Evolutionary conservation across 2,329 filamentous ascomycete species (phyloP).

Genomic region (Fusarium xyrophilum): DNA sequence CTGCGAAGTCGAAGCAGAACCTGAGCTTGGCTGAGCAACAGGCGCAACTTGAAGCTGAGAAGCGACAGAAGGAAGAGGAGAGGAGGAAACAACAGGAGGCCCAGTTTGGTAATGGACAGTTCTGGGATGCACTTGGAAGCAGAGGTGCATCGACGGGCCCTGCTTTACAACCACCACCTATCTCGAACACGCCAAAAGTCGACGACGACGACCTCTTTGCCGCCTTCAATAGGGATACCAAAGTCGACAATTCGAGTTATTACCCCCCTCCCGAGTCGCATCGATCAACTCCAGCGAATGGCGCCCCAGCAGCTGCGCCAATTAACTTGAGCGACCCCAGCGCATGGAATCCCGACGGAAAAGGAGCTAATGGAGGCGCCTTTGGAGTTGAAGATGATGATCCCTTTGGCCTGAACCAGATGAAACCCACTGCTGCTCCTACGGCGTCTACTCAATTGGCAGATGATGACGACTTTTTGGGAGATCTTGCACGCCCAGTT

Average conservation of each 20-base stretch:
- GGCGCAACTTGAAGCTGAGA: constrained; percentile 69
- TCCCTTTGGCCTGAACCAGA: constrained; percentile 79
- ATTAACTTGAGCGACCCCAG: constrained; percentile 62
- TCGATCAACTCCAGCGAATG: constrained; percentile 55
- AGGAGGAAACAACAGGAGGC: constrained; percentile 73
- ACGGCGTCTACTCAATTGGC: constrained; percentile 39
- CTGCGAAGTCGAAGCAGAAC: constrained; percentile 68
- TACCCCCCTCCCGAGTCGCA: constrained; percentile 58
- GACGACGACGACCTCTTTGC: constrained; percentile 72
- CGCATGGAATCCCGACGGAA: constrained; percentile 55
- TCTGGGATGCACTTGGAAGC: constrained; percentile 76
- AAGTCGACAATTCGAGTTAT: constrained; percentile 71
- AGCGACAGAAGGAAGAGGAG: constrained; percentile 75
- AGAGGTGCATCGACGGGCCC: constrained; percentile 53
- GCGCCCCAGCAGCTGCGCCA: constrained; percentile 39
- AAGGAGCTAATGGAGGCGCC: constrained; percentile 43
- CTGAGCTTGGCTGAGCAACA: constrained; percentile 81
- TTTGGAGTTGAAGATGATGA: constrained; percentile 78
- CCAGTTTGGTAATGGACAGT: constrained; percentile 78
- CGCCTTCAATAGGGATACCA: constrained; percentile 70
- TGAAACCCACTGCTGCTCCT: constrained; percentile 55
- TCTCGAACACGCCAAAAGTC: constrained; percentile 26
- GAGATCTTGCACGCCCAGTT: constrained; percentile 69
- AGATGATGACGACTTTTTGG: constrained; percentile 71
- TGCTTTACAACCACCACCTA: constrained; percentile 32